Evolutionary conservation across 805 yeast genomes (phyloP), one percentile per base, ranked within the genome.

Genomic region (Torulaspora maleeae): DNA sequence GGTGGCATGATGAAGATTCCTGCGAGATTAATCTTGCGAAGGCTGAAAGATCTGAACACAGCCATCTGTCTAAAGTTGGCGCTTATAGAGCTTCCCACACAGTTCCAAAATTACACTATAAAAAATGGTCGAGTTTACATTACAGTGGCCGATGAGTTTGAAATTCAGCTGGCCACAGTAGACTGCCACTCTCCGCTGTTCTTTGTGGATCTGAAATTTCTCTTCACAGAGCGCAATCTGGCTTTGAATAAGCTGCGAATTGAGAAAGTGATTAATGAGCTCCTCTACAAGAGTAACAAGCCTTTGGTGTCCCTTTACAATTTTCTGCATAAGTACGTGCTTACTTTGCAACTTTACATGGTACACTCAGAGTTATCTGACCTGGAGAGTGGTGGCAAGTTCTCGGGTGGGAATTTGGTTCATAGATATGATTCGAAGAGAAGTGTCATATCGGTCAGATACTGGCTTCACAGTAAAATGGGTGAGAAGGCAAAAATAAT

Each of bases 111-210:
- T 45, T 87, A 85, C 61, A 67, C 64, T 24, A 79, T 91, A 15
- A 71, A 73, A 44, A 82, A 91, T 64, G 99, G 98, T 11, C 72
- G 95, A 41, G 82, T 85, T 2, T 75, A 76, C 43, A 80, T 86
- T 53, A 70, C 75, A 3, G 77, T 86, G 2, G 73, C 75, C 1
- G 74, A 78, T 43, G 83, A 83, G 40, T 88, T 86, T 58, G 80
- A 81, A 60, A 75, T 88, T 12, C 86, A 89, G 19, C 72, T 90
- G n/a, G 86, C 93, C 0, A 80, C 87, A 29, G 81, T 81, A 5
- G 82, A 79, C 55, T 80, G 80, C 19, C 70, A 72, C 30, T 77
- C 88, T 0, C 88, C 88, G 12, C 82, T 85, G 55, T 86, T 82
- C 59, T 73, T 88, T 48, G 84, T 91, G 16, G 91, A 86, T 60